Evolutionary conservation across 805 yeast genomes (phyloP), one percentile per base, ranked within the genome.

Genomic region (Cyberlindnera maclurae): DNA sequence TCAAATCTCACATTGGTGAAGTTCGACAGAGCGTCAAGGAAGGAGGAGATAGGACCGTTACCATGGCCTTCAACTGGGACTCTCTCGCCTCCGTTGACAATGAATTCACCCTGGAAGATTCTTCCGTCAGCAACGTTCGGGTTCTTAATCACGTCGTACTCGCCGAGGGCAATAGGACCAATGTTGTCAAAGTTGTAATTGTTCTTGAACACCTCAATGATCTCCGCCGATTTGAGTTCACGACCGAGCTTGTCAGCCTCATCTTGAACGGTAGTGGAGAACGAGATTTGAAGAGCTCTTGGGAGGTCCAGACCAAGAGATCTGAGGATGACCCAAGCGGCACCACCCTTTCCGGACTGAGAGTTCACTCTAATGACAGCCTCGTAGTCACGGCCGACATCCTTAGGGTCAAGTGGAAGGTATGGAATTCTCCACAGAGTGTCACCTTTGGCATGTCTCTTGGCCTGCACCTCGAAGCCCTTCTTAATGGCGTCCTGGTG

Each of bases 331-430:
- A 82, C 77, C 90, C 90, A 82, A 16, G 89, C 86, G 33, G 89
- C 86, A 61, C 90, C 90, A 57, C 90, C 90, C 61, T 82, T 82
- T 60, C 90, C 90, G n/a, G 86, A 78, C 64, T 82, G 90, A 16
- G 90, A 82, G 65, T 82, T 82, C 53, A 82, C 89, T 68, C 90
- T 71, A 56, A 82, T 82, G 42, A 82, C 84, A 39, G 88, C 89
- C 64, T 82, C 90, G 59, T 82, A 82, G 50, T 72, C 80, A 67
- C 87, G 71, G 40, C 90, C 90, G 50, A 82, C 77, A 59, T 82
- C 90, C 62, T 78, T 70, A 51, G 90, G 90, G 65, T 82, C 90
- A 59, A 82, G 70, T 43, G 90, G 88, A 55, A 82, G 67, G 67
- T 82, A 82, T 40, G 90, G 90, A 47, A 82, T 71, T 52, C 68